Conservation (phyloP, 2,329 filamentous ascomycete genomes). For the Colletotrichum viniferum region DNA sequence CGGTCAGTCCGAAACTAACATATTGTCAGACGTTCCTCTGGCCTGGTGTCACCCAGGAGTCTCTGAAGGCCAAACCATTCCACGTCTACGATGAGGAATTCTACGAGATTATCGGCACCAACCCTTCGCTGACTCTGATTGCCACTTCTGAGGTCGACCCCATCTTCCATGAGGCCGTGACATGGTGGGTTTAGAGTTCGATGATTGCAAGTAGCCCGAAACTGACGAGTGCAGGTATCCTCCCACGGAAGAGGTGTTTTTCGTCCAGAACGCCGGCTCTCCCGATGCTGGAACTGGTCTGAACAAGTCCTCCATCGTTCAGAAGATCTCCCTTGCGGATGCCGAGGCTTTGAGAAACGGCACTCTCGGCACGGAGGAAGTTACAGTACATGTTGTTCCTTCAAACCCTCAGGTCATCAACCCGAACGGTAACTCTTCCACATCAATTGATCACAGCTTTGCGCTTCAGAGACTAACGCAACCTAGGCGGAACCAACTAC, state of each 20-base stretch:
- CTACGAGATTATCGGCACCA: slow-evolving; percentile 49
- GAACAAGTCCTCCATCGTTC: slow-evolving; percentile 53
- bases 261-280: slow-evolving; percentile 56
- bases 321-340: slow-evolving; percentile 52
- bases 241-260: slow-evolving; percentile 57
- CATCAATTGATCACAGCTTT: rapidly evolving
- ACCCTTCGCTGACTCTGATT: slow-evolving; percentile 54
- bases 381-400: slow-evolving; percentile 45
- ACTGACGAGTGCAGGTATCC: slow-evolving; percentile 26
- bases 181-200: slow-evolving; percentile 38
- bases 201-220: rapidly evolving
- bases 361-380: slow-evolving; percentile 41
- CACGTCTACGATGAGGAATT: slow-evolving; percentile 57
- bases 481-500: slow-evolving; percentile 52
- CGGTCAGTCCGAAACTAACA: background rate
- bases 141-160: slow-evolving; percentile 48
- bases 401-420: slow-evolving; percentile 50
- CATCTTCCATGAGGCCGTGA: slow-evolving; percentile 60
- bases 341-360: slow-evolving; percentile 42
- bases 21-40: slow-evolving; percentile 41
- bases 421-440: slow-evolving; percentile 47
- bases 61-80: slow-evolving; percentile 41
- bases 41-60: slow-evolving; percentile 44
- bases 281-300: slow-evolving; percentile 52
- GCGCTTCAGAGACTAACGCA: background rate